Evolutionary conservation across 345 rosid genomes (phyloP).

Genomic region (Arabis hirsuta): DNA sequence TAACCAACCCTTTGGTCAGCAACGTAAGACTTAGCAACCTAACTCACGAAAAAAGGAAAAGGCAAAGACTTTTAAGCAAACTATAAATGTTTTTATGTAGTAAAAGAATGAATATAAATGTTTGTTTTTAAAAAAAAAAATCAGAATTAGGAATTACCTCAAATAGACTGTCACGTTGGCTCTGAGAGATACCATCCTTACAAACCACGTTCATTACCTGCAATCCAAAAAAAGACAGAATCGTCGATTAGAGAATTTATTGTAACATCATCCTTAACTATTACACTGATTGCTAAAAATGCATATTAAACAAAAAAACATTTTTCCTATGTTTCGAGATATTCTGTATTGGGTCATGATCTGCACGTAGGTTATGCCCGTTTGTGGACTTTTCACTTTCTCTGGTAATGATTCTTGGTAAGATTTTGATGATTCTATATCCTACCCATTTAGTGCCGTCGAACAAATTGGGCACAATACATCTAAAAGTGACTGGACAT

Average conservation of each 20-base stretch:
- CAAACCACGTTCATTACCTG: constrained; percentile 80
- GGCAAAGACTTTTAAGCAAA: constrained; percentile 24
- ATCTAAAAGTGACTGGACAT: constrained; percentile 21
- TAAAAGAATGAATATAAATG: not conserved
- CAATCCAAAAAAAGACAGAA: constrained; percentile 23
- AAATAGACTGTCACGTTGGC: constrained; percentile 55
- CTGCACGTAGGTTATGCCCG: not conserved
- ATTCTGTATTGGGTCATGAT: constrained; percentile 30
- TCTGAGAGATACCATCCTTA: constrained; percentile 64
- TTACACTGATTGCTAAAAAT: constrained; percentile 10
- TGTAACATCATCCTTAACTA: not conserved
- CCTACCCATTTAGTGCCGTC: constrained; percentile 27
- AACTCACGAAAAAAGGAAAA: constrained; percentile 19
- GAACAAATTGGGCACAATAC: constrained; percentile 8
- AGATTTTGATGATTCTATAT: constrained; percentile 18
- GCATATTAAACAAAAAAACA: not conserved
- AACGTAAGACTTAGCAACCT: constrained; percentile 78
- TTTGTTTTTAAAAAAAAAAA: not conserved
- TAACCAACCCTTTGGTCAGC: constrained; percentile 83
- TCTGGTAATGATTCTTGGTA: not conserved
- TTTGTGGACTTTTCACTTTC: constrained; percentile 31
- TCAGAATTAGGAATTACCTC: constrained; percentile 55
- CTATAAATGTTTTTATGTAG: constrained; percentile 5
- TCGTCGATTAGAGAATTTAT: constrained; percentile 2
- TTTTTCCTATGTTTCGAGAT: not conserved